phyloP scores from a whole-genome alignment of 768 basidiomycete species.

The Filobasidium floriforme region DNA sequence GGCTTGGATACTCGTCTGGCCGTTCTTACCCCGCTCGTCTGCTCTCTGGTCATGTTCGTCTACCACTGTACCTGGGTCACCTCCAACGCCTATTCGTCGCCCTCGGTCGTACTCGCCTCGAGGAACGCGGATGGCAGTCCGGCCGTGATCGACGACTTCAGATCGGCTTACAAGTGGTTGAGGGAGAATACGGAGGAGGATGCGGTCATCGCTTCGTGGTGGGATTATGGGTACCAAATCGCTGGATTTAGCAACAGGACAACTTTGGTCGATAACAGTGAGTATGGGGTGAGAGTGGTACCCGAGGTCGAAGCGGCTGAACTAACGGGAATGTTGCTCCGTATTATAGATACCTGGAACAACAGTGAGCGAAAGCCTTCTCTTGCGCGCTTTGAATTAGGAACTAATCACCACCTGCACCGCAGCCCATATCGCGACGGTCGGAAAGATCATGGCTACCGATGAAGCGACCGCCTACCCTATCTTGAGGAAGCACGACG shows the following conservation, averaged over 20 bases:
- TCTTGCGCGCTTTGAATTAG: not conserved
- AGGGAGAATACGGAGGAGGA: slow-evolving; percentile 87
- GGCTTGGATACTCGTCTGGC: slow-evolving; percentile 73
- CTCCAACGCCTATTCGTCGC: slow-evolving; percentile 88
- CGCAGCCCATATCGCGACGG: slow-evolving; percentile 86
- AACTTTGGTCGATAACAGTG: slow-evolving; percentile 24
- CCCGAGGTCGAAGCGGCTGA: not conserved
- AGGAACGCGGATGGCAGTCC: slow-evolving; percentile 71
- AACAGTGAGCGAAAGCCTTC: slow-evolving; percentile 75
- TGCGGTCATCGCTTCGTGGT: slow-evolving; percentile 97
- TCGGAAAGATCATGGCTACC: slow-evolving; percentile 96
- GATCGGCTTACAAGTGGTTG: slow-evolving; percentile 98
- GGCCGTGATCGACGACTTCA: slow-evolving; percentile 96
- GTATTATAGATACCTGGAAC: slow-evolving; percentile 73
- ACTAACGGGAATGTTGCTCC: not conserved
- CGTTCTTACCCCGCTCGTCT: slow-evolving; percentile 65
- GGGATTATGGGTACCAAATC: slow-evolving; percentile 99
- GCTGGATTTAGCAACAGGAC: slow-evolving; percentile 48
- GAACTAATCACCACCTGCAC: not conserved
- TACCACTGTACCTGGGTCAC: slow-evolving; percentile 97
- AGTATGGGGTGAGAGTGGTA: too few species aligned
- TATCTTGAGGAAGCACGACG: slow-evolving; percentile 88
- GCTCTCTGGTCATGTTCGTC: slow-evolving; percentile 81
- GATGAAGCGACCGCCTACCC: slow-evolving; percentile 93
- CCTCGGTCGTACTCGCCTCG: slow-evolving; percentile 88